A percentile compares a stretch with the other conserved stretches of the same genome.
phyloP scores from a whole-genome alignment of 2,329 filamentous ascomycete genomes.

The Cladophialophora bantiana region DNA sequence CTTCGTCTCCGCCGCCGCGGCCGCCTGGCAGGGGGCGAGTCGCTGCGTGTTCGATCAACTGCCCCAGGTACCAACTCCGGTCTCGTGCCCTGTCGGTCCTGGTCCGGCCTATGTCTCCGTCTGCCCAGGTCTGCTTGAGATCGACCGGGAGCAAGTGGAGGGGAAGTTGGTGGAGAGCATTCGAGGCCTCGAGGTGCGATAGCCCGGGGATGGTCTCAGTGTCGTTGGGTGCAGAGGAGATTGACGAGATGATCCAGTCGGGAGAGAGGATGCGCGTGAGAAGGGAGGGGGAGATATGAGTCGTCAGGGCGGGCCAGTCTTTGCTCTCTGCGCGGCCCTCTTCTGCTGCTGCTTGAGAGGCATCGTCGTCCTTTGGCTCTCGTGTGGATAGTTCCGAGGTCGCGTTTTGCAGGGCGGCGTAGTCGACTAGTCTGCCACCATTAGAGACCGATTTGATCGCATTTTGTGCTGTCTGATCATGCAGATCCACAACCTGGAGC shows the following conservation, averaged over 20 bases:
- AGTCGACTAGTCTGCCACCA: conserved; percentile 35
- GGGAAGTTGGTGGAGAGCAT: conserved; percentile 39
- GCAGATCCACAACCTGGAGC: conserved; percentile 45
- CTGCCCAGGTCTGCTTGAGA: conserved; percentile 67
- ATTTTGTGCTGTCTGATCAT: conserved; percentile 53
- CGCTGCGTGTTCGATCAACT: conserved; percentile 53
- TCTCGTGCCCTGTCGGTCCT: conserved; percentile 69
- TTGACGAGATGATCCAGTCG: conserved; percentile 64
- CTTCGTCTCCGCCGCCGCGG: conserved; percentile 40
- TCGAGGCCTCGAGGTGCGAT: conserved; percentile 34
- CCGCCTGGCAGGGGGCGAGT: conserved; percentile 13
- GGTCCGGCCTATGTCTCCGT: conserved; percentile 66
- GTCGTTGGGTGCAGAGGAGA: conserved; percentile 63
- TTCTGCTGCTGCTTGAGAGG: conserved; percentile 38
- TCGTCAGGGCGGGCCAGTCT: conserved; percentile 61
- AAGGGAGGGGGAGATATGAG: conserved; percentile 53
- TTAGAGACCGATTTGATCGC: conserved; percentile 56
- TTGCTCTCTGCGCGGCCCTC: conserved; percentile 40
- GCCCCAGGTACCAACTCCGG: conserved; percentile 66
- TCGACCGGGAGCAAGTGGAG: conserved; percentile 66
- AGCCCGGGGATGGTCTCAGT: conserved; percentile 67
- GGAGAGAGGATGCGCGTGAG: conserved; percentile 35
- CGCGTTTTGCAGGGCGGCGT: conserved; percentile 35
- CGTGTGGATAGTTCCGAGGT: conserved; percentile 31
- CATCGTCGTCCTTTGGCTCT: conserved; percentile 6